Percentiles rank a stretch among this genome's conserved stretches.
phyloP scores from a whole-genome alignment of 2,329 filamentous ascomycete genomes.

The Phaeosphaeriaceae sp. region DNA sequence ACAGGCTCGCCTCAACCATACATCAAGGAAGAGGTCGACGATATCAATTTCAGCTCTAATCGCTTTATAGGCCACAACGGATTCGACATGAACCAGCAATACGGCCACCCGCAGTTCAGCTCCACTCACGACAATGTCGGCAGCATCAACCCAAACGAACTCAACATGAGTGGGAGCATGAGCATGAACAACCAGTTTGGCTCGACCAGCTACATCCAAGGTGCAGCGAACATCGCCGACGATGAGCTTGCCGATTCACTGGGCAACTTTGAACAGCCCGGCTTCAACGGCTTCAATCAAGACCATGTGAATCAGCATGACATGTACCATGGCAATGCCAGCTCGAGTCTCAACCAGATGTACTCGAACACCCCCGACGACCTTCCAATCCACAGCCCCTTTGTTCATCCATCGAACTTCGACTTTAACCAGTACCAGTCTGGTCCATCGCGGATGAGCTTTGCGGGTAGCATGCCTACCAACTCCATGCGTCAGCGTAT shows the following conservation, averaged over 20 bases:
- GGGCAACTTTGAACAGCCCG: conserved; percentile 57
- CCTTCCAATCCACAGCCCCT: conserved; percentile 90
- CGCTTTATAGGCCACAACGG: conserved; percentile 58
- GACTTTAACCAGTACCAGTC: conserved; percentile 78
- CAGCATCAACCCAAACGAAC: conserved; percentile 81
- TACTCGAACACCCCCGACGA: conserved; percentile 93
- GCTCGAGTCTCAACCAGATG: conserved; percentile 73
- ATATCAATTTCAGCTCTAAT: conserved; percentile 62
- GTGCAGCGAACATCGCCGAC: conserved; percentile 80
- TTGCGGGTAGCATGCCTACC: conserved; percentile 40
- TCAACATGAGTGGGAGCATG: conserved; percentile 72
- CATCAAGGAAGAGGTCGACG: conserved; percentile 73
- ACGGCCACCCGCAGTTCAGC: conserved; percentile 57
- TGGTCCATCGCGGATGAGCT: conserved; percentile 63
- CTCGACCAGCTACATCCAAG: conserved; percentile 75
- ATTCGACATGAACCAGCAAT: conserved; percentile 61
- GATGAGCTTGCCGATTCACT: conserved; percentile 84
- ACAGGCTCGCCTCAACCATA: conserved; percentile 64
- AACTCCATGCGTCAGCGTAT: conserved; percentile 46
- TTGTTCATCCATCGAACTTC: conserved; percentile 72
- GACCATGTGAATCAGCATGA: conserved; percentile 65
- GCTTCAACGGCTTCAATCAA: conserved; percentile 61
- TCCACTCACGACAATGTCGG: conserved; percentile 45
- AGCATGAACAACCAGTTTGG: conserved; percentile 64
- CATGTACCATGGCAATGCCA: conserved; percentile 50